Conservation (phyloP, 495 filamentous ascomycete genomes). For the Podospora didyma region DNA sequence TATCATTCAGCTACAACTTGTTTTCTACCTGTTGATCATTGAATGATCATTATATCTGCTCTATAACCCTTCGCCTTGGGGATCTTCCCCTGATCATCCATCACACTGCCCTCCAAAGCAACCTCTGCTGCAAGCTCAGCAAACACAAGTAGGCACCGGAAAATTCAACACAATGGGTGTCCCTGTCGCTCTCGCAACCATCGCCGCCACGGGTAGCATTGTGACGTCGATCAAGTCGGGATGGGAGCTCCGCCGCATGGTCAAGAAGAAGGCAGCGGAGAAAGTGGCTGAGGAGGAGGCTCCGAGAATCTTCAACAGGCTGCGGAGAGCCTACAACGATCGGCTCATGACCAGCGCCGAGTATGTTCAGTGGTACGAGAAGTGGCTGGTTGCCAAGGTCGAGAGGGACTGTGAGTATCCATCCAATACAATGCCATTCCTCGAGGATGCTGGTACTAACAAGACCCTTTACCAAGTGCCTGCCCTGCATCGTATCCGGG, state of each 20-base stretch:
- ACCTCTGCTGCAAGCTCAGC: not conserved
- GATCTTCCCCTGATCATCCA: not conserved
- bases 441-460: not conserved
- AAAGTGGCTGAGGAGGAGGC: conserved; percentile 19
- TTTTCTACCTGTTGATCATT: not conserved
- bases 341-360: conserved; percentile 10
- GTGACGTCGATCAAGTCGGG: conserved; percentile 25
- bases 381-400: conserved; percentile 20
- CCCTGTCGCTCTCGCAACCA: conserved; percentile 17
- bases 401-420: conserved; percentile 19
- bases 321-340: conserved; percentile 17
- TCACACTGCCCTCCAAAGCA: not conserved
- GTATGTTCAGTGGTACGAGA: conserved; percentile 21
- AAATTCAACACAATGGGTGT: conserved; percentile 10
- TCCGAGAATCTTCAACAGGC: conserved; percentile 18
- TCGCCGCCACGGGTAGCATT: conserved; percentile 20
- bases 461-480: conserved; percentile 1
- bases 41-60: not conserved
- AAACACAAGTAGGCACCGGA: not conserved
- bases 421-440: not conserved
- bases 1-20: too few species aligned
- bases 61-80: not conserved
- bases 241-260: conserved; percentile 23
- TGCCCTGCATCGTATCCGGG: conserved; percentile 15
- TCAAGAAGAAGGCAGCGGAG: conserved; percentile 17